A percentile compares a stretch with the other conserved stretches of the same genome.
Conservation (phyloP, 2,329 filamentous ascomycete genomes). For the Harringtonia aguacate region DNA sequence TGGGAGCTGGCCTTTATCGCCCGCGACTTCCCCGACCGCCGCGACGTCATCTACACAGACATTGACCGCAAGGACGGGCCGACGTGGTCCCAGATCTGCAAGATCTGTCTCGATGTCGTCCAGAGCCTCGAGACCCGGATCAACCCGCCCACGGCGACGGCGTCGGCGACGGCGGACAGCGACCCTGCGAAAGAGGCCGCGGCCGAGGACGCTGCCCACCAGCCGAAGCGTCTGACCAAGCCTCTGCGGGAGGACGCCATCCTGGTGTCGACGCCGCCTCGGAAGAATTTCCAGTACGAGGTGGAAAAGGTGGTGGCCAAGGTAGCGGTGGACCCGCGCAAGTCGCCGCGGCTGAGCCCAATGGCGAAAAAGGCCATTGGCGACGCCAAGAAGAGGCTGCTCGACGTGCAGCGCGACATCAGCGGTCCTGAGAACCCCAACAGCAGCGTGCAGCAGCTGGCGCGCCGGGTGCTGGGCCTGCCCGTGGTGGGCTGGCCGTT, state of each 20-base stretch:
- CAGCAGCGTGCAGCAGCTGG: constrained; percentile 35
- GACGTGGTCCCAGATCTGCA: constrained; percentile 70
- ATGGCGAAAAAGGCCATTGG: constrained; percentile 38
- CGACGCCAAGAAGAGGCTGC: constrained; percentile 34
- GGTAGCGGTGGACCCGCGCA: constrained; percentile 34
- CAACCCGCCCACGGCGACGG: constrained; percentile 24
- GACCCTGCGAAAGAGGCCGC: constrained; percentile 11
- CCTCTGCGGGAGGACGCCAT: constrained; percentile 35
- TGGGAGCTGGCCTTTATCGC: constrained; percentile 84
- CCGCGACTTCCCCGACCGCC: constrained; percentile 59
- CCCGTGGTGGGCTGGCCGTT: constrained; percentile 53
- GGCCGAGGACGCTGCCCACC: background rate
- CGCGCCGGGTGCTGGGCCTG: constrained; percentile 36
- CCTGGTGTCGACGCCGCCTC: constrained; percentile 26
- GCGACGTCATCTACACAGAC: constrained; percentile 76
- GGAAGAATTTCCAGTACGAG: constrained; percentile 27
- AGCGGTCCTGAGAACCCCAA: constrained; percentile 37
- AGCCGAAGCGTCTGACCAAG: constrained; percentile 23
- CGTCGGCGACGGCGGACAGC: constrained; percentile 17
- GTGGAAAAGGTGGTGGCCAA: constrained; percentile 35
- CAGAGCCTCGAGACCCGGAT: constrained; percentile 58
- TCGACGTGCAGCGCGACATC: constrained; percentile 44
- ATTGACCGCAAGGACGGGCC: constrained; percentile 72
- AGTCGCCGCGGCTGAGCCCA: constrained; percentile 38
- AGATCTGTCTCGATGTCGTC: constrained; percentile 58